phyloP scores from a whole-genome alignment of 78 protist species.

The Trichosphaerium sp. region DNA sequence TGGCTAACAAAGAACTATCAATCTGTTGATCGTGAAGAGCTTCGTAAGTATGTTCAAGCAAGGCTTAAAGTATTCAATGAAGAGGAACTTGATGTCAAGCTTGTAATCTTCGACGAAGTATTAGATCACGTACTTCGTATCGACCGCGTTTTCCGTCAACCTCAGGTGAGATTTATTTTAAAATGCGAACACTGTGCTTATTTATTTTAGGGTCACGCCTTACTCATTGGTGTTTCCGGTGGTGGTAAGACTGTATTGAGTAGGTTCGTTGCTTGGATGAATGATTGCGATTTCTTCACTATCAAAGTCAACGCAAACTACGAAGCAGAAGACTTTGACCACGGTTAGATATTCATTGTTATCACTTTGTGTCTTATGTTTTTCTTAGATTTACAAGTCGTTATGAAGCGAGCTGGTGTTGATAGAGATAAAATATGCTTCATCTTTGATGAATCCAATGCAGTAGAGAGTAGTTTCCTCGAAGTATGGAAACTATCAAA shows the following conservation, averaged over 20 bases:
- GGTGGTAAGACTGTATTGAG: constrained; percentile 88
- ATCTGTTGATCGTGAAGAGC: constrained; percentile 49
- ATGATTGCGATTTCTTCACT: constrained; percentile 54
- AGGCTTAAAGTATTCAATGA: constrained; percentile 77
- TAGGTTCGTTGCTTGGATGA: constrained; percentile 83
- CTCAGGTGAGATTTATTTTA: no score
- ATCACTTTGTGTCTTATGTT: no score
- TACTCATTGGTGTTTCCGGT: constrained; percentile 83
- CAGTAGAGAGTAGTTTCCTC: constrained; percentile 84
- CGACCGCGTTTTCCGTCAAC: constrained; percentile 89
- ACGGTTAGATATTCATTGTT: no score
- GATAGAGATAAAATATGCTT: constrained; percentile 88
- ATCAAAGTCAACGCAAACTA: constrained; percentile 62
- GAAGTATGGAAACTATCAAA: constrained; percentile 94
- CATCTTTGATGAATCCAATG: constrained; percentile 91
- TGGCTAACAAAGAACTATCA: constrained; percentile 74
- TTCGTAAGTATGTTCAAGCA: constrained; percentile 71
- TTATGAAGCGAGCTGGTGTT: constrained; percentile 84
- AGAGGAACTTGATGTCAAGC: constrained; percentile 83
- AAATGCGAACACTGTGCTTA: no score
- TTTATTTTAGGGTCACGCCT: constrained; percentile 92
- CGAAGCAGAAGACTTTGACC: constrained; percentile 81
- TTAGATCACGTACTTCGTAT: constrained; percentile 82
- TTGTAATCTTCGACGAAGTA: constrained; percentile 92
- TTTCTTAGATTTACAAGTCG: constrained; percentile 85